phyloP scores from a whole-genome alignment of 169 alveolate genomes.

The Blepharisma undulans region DNA sequence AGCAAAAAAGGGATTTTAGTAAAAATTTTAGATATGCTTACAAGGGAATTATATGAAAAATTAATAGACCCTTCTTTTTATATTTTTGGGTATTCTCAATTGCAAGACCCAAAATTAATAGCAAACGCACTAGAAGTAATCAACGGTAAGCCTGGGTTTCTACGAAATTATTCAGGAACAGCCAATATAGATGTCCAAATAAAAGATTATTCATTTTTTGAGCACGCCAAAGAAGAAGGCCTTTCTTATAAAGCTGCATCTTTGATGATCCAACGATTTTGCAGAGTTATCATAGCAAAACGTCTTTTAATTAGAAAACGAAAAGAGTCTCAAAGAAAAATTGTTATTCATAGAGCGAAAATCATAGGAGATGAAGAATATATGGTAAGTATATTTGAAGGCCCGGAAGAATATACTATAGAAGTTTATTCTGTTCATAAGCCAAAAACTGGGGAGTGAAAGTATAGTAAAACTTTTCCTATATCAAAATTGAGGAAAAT shows the following conservation, averaged over 20 bases:
- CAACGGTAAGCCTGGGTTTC: neutral
- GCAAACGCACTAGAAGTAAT: neutral
- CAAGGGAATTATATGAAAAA: neutral
- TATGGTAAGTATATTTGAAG: neutral
- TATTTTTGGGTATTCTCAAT: neutral
- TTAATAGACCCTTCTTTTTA: neutral
- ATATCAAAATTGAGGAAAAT: neutral
- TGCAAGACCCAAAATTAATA: neutral
- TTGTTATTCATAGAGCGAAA: neutral
- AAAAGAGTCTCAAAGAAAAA: neutral
- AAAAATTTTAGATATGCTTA: neutral
- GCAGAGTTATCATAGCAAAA: neutral
- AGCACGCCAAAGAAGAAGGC: neutral
- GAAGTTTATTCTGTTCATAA: neutral
- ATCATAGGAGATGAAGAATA: neutral
- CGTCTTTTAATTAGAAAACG: neutral
- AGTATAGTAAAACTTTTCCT: neutral
- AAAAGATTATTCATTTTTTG: neutral
- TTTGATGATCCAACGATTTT: neutral
- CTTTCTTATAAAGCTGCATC: neutral
- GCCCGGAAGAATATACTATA: neutral
- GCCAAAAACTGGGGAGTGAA: neutral
- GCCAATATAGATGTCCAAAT: neutral
- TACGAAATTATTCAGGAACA: neutral
- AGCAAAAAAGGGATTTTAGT: neutral